Conservation (phyloP, 257 asterid species). For the Ocimum tenuiflorum region DNA sequence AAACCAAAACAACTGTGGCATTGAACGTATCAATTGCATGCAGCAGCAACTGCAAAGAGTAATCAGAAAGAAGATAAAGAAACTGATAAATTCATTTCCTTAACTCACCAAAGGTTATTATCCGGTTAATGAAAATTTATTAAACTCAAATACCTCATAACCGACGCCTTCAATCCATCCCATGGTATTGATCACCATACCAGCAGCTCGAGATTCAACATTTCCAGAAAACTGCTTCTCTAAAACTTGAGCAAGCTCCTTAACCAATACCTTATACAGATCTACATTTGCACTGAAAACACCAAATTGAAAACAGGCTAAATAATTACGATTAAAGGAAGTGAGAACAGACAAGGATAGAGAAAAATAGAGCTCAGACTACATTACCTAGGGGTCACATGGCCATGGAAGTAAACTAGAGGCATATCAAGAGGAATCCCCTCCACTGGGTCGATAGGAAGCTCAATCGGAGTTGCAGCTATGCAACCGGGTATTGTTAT, state of each 20-base stretch:
- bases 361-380: slow-evolving; percentile 3
- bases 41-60: slow-evolving; percentile 66
- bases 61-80: not conserved
- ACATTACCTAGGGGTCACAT: slow-evolving; percentile 70
- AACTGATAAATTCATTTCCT: slow-evolving; percentile 3
- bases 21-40: slow-evolving; percentile 80
- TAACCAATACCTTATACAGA: slow-evolving; percentile 78
- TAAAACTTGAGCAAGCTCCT: slow-evolving; percentile 79
- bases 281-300: slow-evolving; percentile 76
- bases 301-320: slow-evolving; percentile 18
- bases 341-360: not conserved
- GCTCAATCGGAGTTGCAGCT: slow-evolving; percentile 30
- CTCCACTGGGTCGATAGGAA: slow-evolving; percentile 94
- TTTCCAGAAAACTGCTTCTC: slow-evolving; percentile 82
- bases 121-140: not conserved
- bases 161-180: slow-evolving; percentile 98
- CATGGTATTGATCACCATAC: slow-evolving; percentile 96
- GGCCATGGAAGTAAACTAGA: slow-evolving; percentile 88
- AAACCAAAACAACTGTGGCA: slow-evolving; percentile 81
- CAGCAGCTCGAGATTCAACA: slow-evolving; percentile 87
- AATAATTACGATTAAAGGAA: not conserved
- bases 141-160: slow-evolving; percentile 59
- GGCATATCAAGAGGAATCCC: slow-evolving; percentile 99
- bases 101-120: slow-evolving; percentile 1
- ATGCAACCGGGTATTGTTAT: slow-evolving; percentile 30